These are phyloP conservation scores for Botrytis tulipae DNA, from an alignment of 2,329 filamentous ascomycete species.

Conservation along the genomic window DNA sequence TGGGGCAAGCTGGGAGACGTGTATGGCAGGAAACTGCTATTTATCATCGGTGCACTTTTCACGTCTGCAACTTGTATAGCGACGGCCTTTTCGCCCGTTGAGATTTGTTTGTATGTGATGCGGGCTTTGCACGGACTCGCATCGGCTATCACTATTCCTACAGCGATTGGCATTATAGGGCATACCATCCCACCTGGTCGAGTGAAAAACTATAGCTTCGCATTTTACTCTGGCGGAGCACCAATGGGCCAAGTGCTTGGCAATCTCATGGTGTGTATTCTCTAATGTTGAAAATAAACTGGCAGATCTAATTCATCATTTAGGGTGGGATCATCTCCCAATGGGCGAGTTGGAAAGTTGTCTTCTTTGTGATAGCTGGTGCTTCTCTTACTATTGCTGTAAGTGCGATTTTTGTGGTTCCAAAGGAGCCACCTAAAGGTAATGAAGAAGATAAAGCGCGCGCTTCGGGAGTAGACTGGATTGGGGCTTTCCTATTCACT, in stretches of 20 bases:
- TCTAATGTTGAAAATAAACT: background rate
- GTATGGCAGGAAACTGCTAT: slow-evolving; percentile 47
- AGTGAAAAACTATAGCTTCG: slow-evolving; percentile 70
- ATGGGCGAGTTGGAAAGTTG: slow-evolving; percentile 64
- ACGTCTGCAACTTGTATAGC: slow-evolving; percentile 57
- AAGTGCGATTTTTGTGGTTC: slow-evolving; percentile 59
- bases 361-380: slow-evolving; percentile 64
- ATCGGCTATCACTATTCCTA: slow-evolving; percentile 64
- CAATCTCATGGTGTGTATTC: slow-evolving; percentile 43
- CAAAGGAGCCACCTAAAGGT: slow-evolving; percentile 44
- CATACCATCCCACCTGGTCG: slow-evolving; percentile 65
- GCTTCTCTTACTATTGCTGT: slow-evolving; percentile 56
- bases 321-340: slow-evolving; percentile 60
- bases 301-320: slow-evolving; percentile 36
- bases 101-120: slow-evolving; percentile 67
- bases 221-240: slow-evolving; percentile 61
- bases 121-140: slow-evolving; percentile 63
- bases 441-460: slow-evolving; percentile 19
- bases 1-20: slow-evolving; percentile 52
- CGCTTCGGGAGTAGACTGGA: slow-evolving; percentile 59
- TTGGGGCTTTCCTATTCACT: slow-evolving; percentile 63
- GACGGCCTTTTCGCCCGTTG: slow-evolving; percentile 63
- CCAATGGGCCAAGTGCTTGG: slow-evolving; percentile 64
- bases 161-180: slow-evolving; percentile 67
- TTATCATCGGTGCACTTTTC: slow-evolving; percentile 54